A percentile compares a stretch with the other conserved stretches of the same genome.
These are phyloP conservation scores for Solidago caesia DNA, from an alignment of 129 eudicot genomes.

Conservation along the genomic window DNA sequence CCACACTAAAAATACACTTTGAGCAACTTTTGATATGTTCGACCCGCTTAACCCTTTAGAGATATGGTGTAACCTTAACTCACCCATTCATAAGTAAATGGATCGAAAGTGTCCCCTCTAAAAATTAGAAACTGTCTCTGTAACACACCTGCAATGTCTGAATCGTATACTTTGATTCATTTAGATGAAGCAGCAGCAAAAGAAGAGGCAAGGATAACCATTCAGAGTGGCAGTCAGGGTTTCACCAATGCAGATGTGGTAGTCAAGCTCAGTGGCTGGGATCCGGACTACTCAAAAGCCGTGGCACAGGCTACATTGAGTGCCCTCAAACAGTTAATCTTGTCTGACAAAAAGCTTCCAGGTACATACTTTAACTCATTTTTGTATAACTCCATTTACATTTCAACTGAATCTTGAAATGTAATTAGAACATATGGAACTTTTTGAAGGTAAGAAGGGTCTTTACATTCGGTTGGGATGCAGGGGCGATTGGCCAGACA, in stretches of 20 bases:
- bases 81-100: too few species aligned
- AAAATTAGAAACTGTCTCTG: not conserved
- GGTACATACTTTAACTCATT: constrained; percentile 35
- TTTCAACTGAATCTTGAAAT: not conserved
- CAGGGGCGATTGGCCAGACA: constrained; percentile 97
- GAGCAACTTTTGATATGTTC: too few species aligned
- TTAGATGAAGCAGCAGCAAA: constrained; percentile 84
- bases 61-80: too few species aligned
- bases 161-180: constrained; percentile 5
- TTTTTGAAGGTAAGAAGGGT: constrained; percentile 76
- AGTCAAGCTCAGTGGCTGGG: constrained; percentile 92
- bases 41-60: too few species aligned
- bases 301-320: constrained; percentile 90
- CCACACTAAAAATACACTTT: too few species aligned
- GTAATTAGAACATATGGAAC: not conserved
- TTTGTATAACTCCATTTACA: not conserved
- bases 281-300: constrained; percentile 61
- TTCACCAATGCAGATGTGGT: constrained; percentile 91
- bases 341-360: constrained; percentile 86
- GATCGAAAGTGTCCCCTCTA: not conserved
- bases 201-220: constrained; percentile 68
- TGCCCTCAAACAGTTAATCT: constrained; percentile 74
- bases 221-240: constrained; percentile 55
- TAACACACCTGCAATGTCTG: not conserved
- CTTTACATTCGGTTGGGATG: constrained; percentile 89